These are phyloP conservation scores for Monilinia laxa DNA, from an alignment of 2,329 filamentous ascomycete species.

Conservation along the genomic window DNA sequence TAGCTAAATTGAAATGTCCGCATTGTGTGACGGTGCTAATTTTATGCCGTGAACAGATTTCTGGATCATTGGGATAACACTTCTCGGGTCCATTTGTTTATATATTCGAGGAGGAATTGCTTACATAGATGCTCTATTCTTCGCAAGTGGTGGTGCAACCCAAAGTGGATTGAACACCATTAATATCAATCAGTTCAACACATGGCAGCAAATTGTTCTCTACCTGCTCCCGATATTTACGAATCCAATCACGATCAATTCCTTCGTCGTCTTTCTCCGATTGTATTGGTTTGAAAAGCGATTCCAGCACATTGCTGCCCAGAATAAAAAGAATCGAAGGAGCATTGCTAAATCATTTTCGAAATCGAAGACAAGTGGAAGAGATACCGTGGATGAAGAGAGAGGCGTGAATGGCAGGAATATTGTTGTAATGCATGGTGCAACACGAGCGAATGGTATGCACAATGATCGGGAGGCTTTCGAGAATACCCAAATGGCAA, in stretches of 20 bases:
- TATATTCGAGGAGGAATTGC: constrained; percentile 62
- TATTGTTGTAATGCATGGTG: constrained; percentile 65
- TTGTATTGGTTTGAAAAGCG: constrained; percentile 98
- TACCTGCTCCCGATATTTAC: constrained; percentile 70
- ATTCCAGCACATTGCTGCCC: constrained; percentile 78
- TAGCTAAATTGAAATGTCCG: neutral
- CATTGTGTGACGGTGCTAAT: constrained; percentile 6
- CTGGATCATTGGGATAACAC: constrained; percentile 72
- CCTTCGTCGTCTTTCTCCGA: constrained; percentile 84
- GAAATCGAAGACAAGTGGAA: constrained; percentile 50
- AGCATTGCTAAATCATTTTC: constrained; percentile 63
- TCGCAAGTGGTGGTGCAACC: constrained; percentile 80
- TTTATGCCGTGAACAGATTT: constrained; percentile 54
- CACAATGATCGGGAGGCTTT: constrained; percentile 59
- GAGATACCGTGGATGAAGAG: constrained; percentile 45
- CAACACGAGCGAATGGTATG: constrained; percentile 51
- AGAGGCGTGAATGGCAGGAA: constrained; percentile 62
- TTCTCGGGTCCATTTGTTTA: constrained; percentile 76
- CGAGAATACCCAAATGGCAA: constrained; percentile 21
- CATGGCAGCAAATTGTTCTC: constrained; percentile 71
- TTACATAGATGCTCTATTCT: constrained; percentile 89
- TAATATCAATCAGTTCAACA: constrained; percentile 64
- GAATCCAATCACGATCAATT: constrained; percentile 82
- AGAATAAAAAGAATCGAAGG: constrained; percentile 65
- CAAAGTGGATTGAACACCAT: constrained; percentile 90